Percentiles rank a stretch among this genome's conserved stretches.
These are phyloP conservation scores for Hericium rajendrae DNA, from an alignment of 768 basidiomycete genomes.

Conservation along the genomic window DNA sequence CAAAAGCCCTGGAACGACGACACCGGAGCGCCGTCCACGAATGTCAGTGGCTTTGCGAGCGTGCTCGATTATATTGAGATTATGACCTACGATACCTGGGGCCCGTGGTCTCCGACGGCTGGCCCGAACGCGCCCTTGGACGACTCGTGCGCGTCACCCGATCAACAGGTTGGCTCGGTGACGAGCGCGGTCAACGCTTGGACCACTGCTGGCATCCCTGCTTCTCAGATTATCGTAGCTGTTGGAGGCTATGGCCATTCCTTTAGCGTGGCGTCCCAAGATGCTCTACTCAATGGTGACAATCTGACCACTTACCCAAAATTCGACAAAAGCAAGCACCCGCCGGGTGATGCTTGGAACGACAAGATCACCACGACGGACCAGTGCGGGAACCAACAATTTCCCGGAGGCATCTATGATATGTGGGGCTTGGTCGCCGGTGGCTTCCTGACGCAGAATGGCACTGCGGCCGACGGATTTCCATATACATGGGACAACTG, in stretches of 20 bases:
- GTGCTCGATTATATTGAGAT: conserved; percentile 12
- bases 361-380: conserved; percentile 36
- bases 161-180: conserved; percentile 2
- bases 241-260: conserved; percentile 81
- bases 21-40: not conserved
- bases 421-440: conserved; percentile 53
- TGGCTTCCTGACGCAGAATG: conserved; percentile 44
- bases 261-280: conserved; percentile 32
- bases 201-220: conserved; percentile 6
- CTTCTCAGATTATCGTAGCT: conserved; percentile 65
- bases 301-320: conserved; percentile 40
- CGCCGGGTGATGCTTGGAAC: conserved; percentile 50
- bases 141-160: conserved; percentile 3
- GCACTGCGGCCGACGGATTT: conserved; percentile 35
- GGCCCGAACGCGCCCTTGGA: conserved; percentile 12
- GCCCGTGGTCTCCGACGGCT: not conserved
- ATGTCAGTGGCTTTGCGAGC: conserved; percentile 5
- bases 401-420: conserved; percentile 47
- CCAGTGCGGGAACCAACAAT: conserved; percentile 44
- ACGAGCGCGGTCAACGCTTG: conserved; percentile 9
- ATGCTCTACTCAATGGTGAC: conserved; percentile 27
- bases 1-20: not conserved
- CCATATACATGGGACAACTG: conserved; percentile 49
- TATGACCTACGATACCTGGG: conserved; percentile 14
- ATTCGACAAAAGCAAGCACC: conserved; percentile 36